Base-by-base conservation (phyloP, 2,329 filamentous ascomycete genomes). In the Volutella citrinella region DNA sequence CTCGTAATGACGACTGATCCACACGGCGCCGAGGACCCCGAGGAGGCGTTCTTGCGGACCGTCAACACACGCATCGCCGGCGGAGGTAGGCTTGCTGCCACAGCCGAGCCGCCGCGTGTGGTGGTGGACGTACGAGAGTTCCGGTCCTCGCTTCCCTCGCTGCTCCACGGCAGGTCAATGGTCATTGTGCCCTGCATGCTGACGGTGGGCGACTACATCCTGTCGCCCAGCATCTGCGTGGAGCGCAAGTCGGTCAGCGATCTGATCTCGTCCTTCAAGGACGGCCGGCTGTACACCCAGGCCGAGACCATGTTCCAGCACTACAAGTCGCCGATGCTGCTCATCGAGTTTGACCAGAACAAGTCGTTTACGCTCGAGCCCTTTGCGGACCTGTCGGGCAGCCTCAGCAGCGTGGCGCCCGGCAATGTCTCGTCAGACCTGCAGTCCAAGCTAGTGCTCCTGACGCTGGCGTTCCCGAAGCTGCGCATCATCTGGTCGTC, bases 291-390 rank as follows among this genome's bases (percentile, higher is more conserved):
- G 11, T 98, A 88, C 68, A 87, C 80, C 50, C 93, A 98, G 68
- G 84, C 85, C 24, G 91, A 97, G 63, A 82, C 85, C 29, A 97
- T 98, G 91, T 84, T 94, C 39, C 80, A 87, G 58, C 82, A 97
- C 65, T 98, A 98, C 76, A 84, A 84, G 55, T 81, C 66, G 46
- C 84, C 89, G 0, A 87, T 97, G 78, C 79, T 98, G 7, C 78
- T 98, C 27, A 97, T 98, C 55, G 93, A 98, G 62, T 98, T 98
- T 60, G 90, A 96, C 59, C 86, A 95, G 57, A 91, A 95, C 67
- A 96, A 95, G 61, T 91, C 87, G 5, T 98, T 98, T 62, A 97
- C 90, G 1, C 80, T 98, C 12, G 93, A 91, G 59, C 84, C 85
- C 0, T 76, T 88, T 51, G 82, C 82, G 30, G 82, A 85, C 62